A percentile compares a stretch with the other conserved stretches of the same genome.
These are phyloP conservation scores for Aureobasidium leucospermi DNA, from an alignment of 2,329 filamentous ascomycete genomes.

Conservation along the genomic window DNA sequence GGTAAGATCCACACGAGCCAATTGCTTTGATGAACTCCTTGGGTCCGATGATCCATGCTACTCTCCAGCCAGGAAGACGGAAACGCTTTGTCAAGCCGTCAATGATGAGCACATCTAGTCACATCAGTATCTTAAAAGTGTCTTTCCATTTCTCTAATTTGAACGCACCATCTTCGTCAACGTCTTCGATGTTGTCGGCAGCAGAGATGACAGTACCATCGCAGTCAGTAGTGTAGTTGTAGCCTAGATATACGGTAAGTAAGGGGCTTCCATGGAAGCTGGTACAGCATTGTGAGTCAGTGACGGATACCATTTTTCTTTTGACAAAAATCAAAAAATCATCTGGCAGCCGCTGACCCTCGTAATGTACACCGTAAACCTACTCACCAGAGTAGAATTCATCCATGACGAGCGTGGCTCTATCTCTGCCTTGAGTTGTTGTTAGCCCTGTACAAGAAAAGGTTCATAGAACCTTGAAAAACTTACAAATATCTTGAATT, in stretches of 20 bases:
- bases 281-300: conserved; percentile 42
- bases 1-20: conserved; percentile 84
- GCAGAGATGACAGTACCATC: conserved; percentile 84
- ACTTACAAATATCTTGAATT: conserved; percentile 76
- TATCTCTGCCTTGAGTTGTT: conserved; percentile 32
- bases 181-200: conserved; percentile 82
- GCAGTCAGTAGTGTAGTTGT: conserved; percentile 91
- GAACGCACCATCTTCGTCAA: conserved; percentile 58
- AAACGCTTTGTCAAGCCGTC: conserved; percentile 96
- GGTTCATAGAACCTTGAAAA: conserved; percentile 41
- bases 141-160: conserved; percentile 8
- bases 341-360: too few species aligned
- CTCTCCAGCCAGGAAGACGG: conserved; percentile 90
- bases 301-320: too few species aligned
- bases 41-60: conserved; percentile 91
- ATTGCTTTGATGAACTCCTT: conserved; percentile 96
- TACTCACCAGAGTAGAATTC: conserved; percentile 55
- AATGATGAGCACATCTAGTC: conserved; percentile 67
- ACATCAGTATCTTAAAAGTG: background rate
- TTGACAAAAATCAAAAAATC: too few species aligned
- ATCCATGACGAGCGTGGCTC: conserved; percentile 87
- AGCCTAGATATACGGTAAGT: conserved; percentile 38
- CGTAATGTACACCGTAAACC: too few species aligned
- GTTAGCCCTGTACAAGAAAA: background rate
- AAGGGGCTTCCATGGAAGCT: conserved; percentile 27